Base-by-base conservation (phyloP, 495 filamentous ascomycete genomes). In the Penicillium bovifimosum region DNA sequence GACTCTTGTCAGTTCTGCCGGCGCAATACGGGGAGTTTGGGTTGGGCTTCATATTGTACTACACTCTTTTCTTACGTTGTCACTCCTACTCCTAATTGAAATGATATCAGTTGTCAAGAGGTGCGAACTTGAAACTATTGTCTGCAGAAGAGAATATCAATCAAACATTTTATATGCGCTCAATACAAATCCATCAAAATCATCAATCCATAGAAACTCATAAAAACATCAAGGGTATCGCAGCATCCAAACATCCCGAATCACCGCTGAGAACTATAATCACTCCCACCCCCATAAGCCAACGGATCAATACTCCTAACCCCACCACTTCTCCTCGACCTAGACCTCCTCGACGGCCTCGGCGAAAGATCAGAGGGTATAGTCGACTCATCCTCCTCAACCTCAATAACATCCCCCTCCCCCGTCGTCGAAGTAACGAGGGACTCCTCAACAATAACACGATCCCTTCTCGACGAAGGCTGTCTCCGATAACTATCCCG, bases 331-430 rank as follows among this genome's bases (percentile, higher is more conserved):
- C 66, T 24, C 20, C 20, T 24, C 20, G 20, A 24, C 20, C 20
- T 61, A 11, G 54, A 36, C 18, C 61, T 49, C 43, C 66, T 35
- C 16, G 56, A 42, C 44, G 53, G 59, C 43, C 42, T 6, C 9
- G 59, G 54, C 26, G 58, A 57, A 13, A 43, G 13, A 32, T 59
- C 50, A 13, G 60, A 63, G 28, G 58, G 10, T 0, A 14, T 51
- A 8, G 52, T 58, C 13, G 59, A 63, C 45, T 65, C 56, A 53
- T 70, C 46, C 9, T 43, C 41, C 26, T 43, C 41, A 13, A 43
- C 69, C 49, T 71, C 69, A 57, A 66, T 47, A 16, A 67, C 64
- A 54, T 69, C 67, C 6, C 62, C 66, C 28, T 63, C 70, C 29
- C 54, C 45, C 2, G 60, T 54, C 1, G 58, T 53, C 20, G 52